phyloP scores from a whole-genome alignment of 225 moss, liverwort and hornwort species.

The Sphagnum tenellum region DNA sequence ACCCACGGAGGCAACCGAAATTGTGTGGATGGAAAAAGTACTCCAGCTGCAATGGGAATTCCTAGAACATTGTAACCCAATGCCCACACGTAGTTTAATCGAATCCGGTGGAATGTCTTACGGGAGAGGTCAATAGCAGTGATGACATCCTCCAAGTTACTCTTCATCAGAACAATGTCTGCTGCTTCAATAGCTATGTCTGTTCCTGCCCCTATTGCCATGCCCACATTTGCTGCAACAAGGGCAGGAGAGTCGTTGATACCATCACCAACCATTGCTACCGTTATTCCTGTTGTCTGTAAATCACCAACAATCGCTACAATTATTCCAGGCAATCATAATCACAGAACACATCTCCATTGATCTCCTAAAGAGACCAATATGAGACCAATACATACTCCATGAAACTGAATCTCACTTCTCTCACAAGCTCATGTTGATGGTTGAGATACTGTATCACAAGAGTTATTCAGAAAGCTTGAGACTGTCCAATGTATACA shows the following conservation, averaged over 20 bases:
- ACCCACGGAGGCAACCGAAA: conserved; percentile 93
- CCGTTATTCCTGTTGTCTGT: conserved; percentile 38
- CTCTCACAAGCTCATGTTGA: no score
- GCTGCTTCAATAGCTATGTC: conserved; percentile 97
- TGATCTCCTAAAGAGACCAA: no score
- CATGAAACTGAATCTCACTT: no score
- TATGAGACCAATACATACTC: no score
- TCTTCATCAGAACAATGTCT: conserved; percentile 93
- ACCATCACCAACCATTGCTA: conserved; percentile 97
- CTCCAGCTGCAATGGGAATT: conserved; percentile 84
- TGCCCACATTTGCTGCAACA: conserved; percentile 91
- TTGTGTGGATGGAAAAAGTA: conserved; percentile 59
- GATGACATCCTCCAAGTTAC: conserved; percentile 91
- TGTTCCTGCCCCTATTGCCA: conserved; percentile 97
- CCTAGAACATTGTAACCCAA: conserved; percentile 86
- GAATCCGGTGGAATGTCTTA: conserved; percentile 64
- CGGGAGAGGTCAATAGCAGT: conserved; percentile 82
- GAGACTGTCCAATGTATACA: neutral
- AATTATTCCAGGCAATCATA: neutral
- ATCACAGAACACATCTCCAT: no score
- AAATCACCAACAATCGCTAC: conserved; percentile 9
- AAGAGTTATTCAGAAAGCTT: neutral
- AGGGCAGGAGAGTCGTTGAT: conserved; percentile 96
- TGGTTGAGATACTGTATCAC: no score
- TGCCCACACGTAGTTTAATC: conserved; percentile 92